Conservation (phyloP, 1,139 yeast species). For the Saccharomycopsis hybrid region DNA sequence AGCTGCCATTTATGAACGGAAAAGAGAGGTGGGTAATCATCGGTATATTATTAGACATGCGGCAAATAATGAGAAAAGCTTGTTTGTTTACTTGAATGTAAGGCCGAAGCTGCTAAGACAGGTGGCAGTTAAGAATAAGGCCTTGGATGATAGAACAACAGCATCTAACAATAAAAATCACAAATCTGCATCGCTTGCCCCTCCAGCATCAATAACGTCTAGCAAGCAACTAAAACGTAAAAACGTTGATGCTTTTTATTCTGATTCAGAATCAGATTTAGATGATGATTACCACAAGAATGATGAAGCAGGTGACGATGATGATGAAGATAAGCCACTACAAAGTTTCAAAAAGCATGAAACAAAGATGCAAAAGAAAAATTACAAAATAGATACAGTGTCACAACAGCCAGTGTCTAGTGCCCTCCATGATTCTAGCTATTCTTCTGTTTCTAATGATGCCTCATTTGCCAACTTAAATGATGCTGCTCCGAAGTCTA, state of each 20-base stretch:
- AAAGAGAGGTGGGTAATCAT: too few relatives aligned
- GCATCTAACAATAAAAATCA: neutral
- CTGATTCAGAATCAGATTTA: slow-evolving; percentile 8
- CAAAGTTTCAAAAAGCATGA: too few relatives aligned
- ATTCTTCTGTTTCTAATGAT: too few relatives aligned
- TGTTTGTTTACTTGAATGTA: slow-evolving; percentile 9
- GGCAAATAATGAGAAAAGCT: neutral
- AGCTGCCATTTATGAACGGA: too few relatives aligned
- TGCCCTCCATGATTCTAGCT: too few relatives aligned
- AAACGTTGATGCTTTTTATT: slow-evolving; percentile 2
- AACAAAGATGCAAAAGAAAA: too few relatives aligned
- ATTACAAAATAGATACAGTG: too few relatives aligned
- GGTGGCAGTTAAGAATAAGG: neutral
- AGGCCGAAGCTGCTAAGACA: slow-evolving; percentile 13
- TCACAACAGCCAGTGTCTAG: too few relatives aligned
- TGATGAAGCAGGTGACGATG: neutral
- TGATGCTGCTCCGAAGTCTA: too few relatives aligned
- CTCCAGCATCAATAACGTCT: neutral
- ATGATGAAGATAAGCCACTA: neutral
- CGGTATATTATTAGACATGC: neutral
- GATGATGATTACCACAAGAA: neutral
- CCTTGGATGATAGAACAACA: neutral
- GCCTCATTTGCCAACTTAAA: too few relatives aligned
- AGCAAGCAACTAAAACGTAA: neutral
- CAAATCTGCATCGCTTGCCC: neutral